Base-by-base conservation (phyloP, 176 grass and related monocot genomes). In the Aegilops umbellulata region DNA sequence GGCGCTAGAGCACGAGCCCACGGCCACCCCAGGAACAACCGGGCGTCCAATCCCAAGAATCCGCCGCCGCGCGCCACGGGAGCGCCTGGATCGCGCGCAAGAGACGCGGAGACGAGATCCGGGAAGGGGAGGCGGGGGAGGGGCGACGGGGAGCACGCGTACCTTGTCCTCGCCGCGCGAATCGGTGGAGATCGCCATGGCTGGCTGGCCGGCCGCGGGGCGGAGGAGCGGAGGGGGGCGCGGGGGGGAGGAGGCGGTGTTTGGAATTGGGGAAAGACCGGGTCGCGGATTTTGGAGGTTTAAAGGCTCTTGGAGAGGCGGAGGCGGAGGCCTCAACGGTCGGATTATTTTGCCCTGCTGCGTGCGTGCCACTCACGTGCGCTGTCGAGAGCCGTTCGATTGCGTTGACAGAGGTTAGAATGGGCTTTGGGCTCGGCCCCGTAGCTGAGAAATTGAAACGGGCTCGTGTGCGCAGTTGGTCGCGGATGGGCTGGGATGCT, bases 151-250 rank as follows among this genome's bases (percentile, higher is more conserved):
- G 42, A 26, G 70, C 69, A 19, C 14, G 24, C 12, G 1, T 80
- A 98, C 93, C 95, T 90, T 85, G 67, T 94, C 88, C 89, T 95
- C 90, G 58, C 76, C 80, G 75, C 67, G 73, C 42, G 86, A 82
- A 74, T 95, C 93, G 22, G 91, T 83, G 81, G 82, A 74, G 88
- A 95, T 91, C 79, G 86, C 86, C 96, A 95, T 98, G 80, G 49
- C 30, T 26, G 23, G 4, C 46, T 9, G 39, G 51, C 23, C 0
- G 13, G 10, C 6, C 6, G 22, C 26, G 27, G 36, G 19, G 32
- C 13, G 69, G 19, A n/a, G 27, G 65, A 64, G 67, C 76, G 35
- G 22, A 47, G 23, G 63, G 31, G 80, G 1, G 53, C 32, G n/a
- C 60, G 16, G 13, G 13, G 13, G 4, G 15, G 27, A 20, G 29